Base-by-base conservation (phyloP, 257 asterid genomes). In the Jacaranda copaia region DNA sequence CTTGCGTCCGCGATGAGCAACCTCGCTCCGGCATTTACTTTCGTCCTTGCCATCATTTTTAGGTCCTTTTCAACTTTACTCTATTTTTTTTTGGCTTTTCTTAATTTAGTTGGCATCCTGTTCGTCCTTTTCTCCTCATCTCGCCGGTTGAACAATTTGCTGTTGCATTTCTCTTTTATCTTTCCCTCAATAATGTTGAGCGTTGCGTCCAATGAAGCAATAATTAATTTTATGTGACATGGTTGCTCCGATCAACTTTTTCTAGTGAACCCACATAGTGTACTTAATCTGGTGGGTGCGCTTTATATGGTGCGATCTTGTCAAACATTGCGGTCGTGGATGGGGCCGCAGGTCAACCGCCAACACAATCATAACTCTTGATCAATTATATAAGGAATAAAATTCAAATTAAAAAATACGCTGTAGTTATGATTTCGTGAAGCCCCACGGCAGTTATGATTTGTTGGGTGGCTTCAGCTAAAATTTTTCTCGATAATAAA, bases 1-100 rank as follows among this genome's bases (percentile, higher is more conserved):
- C 92, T 91, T 13, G 95, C 97, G 55, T 93, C 94, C 18, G 97
- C 97, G 79, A 88, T 93, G 86, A 89, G 98, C 87, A 93, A 91
- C 73, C 89, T 93, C 2, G 83, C 88, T 53, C 98, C 97, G 72
- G 97, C 97, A 8, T 89, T 90, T 62, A 92, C 97, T 63, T 92
- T 92, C 80, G 78, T 85, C 39, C 92, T 91, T 3, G 96, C 96
- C 49, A 38, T 89, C 84, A 78, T 86, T 72, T 89, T 84, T 92
- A 81, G 93, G 92, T 89, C 20, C 32, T 12, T 40, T 49, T 13
- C 39, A 14, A 45, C 62, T 42, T 66, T 40, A 57, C 43, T 46
- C 14, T 46, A 10, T 20, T 3, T 35, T 58, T 70, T 13, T 53
- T 36, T 43, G 1, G 10, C 20, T 2, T 10, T 39, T 46, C 48